Base-by-base conservation (phyloP, 2,329 filamentous ascomycete genomes). In the Coniochaeta pulveracea region DNA sequence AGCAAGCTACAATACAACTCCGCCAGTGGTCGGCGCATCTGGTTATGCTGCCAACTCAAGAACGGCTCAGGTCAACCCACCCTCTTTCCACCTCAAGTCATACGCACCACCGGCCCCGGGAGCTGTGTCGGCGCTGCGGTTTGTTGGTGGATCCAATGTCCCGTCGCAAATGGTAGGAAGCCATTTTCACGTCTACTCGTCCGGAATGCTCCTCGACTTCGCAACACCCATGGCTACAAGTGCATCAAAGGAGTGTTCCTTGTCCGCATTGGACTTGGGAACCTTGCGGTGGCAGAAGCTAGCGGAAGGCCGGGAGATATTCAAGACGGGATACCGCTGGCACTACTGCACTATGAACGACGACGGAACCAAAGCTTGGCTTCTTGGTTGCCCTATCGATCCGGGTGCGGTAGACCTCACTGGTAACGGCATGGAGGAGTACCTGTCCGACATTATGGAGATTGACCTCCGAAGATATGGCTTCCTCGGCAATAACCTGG, bases 281-380 rank as follows among this genome's bases (percentile, higher is more conserved):
- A 80, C 83, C 1, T 61, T 96, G 32, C 79, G 88, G 30, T 98
- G 91, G 91, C 86, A 94, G 55, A 93, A 88, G 51, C 67, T 98
- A 12, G 91, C 89, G 2, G 89, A 95, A 48, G 91, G 91, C 4
- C 81, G 85, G 32, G 91, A 98, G 51, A 80, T 98, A 21, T 98
- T 95, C 59, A 83, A 83, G 45, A 66, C 77, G 0, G 85, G 82
- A n/a, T 96, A 91, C 54, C 76, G 89, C 38, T 98, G 91, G 91
- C 89, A 96, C 55, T 98, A 98, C 52, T 96, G 91, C 54, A 93
- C 86, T 3, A 82, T 95, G 58, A 93, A 95, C 51, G 80, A 91
- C 39, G 85, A 93, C 47, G 89, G 89, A 5, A 95, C 91, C 6
- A 94, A 93, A 52, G 91, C 86, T 6, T 98, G 91, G 88, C 66